phyloP scores from a whole-genome alignment of 2,329 filamentous ascomycete species.

The Xylariaceae sp. region DNA sequence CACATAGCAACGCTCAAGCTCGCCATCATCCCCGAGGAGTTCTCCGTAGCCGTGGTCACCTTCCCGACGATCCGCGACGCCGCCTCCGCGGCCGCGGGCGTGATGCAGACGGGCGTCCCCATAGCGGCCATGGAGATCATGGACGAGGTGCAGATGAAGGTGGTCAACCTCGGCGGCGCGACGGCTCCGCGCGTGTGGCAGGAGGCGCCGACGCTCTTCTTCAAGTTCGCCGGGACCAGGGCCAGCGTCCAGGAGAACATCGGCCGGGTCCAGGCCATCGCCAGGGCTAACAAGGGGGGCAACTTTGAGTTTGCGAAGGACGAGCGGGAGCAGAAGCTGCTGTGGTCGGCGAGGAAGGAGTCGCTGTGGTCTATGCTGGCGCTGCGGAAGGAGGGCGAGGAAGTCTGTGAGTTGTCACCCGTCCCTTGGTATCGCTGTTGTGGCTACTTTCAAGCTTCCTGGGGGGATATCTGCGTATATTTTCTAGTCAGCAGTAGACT shows the following conservation, averaged over 20 bases:
- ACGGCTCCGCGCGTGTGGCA: slow-evolving; percentile 68
- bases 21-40: slow-evolving; percentile 69
- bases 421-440: background rate
- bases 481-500: no score
- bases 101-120: slow-evolving; percentile 72
- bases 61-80: slow-evolving; percentile 76
- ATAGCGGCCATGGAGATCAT: slow-evolving; percentile 80
- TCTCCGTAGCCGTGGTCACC: slow-evolving; percentile 73
- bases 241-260: slow-evolving; percentile 77
- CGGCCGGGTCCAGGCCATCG: slow-evolving; percentile 61
- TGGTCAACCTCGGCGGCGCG: slow-evolving; percentile 70
- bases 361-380: slow-evolving; percentile 81
- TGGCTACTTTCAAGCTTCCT: no score
- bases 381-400: slow-evolving; percentile 59
- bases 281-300: slow-evolving; percentile 58
- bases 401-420: slow-evolving; percentile 57
- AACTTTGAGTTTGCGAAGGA: slow-evolving; percentile 74
- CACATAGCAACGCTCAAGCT: slow-evolving; percentile 69
- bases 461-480: no score
- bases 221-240: slow-evolving; percentile 80
- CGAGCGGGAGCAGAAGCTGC: slow-evolving; percentile 64
- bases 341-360: slow-evolving; percentile 80
- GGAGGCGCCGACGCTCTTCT: slow-evolving; percentile 74
- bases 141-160: slow-evolving; percentile 83
- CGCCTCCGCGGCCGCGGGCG: slow-evolving; percentile 66